A percentile compares a stretch with the other conserved stretches of the same genome.
Conservation (phyloP, 2,329 filamentous ascomycete species). For the Diaporthe ilicicola region DNA sequence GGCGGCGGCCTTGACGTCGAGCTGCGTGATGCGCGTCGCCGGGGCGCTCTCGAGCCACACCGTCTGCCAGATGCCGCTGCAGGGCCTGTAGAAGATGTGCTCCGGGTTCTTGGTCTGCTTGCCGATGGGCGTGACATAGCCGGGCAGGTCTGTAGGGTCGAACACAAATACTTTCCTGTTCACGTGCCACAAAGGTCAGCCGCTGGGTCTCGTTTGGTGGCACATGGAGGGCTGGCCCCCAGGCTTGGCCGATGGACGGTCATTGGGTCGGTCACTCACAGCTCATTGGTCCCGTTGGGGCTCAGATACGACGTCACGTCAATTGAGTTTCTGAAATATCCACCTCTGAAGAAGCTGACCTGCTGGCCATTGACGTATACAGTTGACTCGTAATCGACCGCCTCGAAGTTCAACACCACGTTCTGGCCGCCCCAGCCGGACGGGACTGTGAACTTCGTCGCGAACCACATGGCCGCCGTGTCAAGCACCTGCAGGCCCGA, state of each 20-base stretch:
- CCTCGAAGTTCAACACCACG: slow-evolving; percentile 65
- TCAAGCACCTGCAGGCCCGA: slow-evolving; percentile 57
- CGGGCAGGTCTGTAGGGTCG: slow-evolving; percentile 69
- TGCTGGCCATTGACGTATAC: slow-evolving; percentile 66
- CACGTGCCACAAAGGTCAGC: not conserved
- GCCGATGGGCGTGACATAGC: slow-evolving; percentile 69
- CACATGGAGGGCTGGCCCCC: not conserved
- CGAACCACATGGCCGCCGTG: slow-evolving; percentile 57
- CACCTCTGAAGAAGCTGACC: slow-evolving; percentile 64
- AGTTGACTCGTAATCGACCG: slow-evolving; percentile 65
- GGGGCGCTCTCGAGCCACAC: slow-evolving; percentile 76
- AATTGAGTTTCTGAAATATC: slow-evolving; percentile 68
- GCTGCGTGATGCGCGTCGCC: slow-evolving; percentile 60
- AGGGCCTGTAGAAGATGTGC: slow-evolving; percentile 77
- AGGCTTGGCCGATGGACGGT: too few relatives aligned
- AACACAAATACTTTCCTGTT: slow-evolving; percentile 67
- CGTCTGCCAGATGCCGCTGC: slow-evolving; percentile 78
- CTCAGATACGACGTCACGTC: slow-evolving; percentile 61
- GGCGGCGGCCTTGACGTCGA: slow-evolving; percentile 68
- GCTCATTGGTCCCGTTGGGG: slow-evolving; percentile 56
- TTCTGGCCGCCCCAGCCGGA: slow-evolving; percentile 52
- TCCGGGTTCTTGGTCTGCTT: slow-evolving; percentile 67
- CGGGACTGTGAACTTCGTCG: slow-evolving; percentile 60
- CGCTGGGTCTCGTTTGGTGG: not conserved
- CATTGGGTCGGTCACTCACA: slow-evolving; percentile 49